Evolutionary conservation across 83 land plant genomes (phyloP).

Genomic region (Picea mariana): DNA sequence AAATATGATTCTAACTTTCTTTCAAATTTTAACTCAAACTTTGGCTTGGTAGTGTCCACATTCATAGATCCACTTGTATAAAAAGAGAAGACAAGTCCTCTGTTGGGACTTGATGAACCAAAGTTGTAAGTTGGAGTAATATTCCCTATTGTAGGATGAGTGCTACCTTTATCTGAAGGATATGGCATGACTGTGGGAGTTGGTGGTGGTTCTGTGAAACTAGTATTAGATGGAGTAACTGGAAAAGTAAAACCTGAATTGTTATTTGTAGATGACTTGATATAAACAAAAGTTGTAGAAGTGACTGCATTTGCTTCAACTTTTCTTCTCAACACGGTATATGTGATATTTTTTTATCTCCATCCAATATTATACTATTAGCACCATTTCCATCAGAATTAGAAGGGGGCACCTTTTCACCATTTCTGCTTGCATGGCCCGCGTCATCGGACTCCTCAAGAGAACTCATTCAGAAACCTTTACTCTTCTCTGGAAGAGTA

Average conservation of each 20-base stretch:
- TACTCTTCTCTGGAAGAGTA: constrained; percentile 15
- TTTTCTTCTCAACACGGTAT: neutral
- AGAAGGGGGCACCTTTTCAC: neutral
- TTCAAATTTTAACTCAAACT: constrained; percentile 15
- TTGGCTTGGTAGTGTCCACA: constrained; percentile 3
- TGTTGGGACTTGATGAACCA: neutral
- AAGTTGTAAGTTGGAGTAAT: neutral
- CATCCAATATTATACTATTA: neutral
- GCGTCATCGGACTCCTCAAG: constrained; percentile 28
- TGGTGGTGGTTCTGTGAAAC: constrained; percentile 21
- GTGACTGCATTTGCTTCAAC: neutral
- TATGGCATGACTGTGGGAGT: constrained; percentile 6
- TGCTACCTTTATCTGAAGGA: neutral
- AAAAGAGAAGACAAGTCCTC: neutral
- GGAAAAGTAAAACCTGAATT: constrained; percentile 14
- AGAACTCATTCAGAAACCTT: constrained; percentile 54
- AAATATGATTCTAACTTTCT: constrained; percentile 14
- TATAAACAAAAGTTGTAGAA: neutral
- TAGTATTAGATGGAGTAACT: constrained; percentile 12
- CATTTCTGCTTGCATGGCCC: constrained; percentile 1
- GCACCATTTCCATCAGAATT: constrained; percentile 18
- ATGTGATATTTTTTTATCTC: neutral
- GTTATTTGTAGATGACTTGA: constrained; percentile 12
- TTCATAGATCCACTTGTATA: neutral
- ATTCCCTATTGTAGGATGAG: neutral